Percentiles rank a stretch among this genome's conserved stretches.
phyloP scores from a whole-genome alignment of 2,329 filamentous ascomycete species.

The Ramichloridium luteum region DNA sequence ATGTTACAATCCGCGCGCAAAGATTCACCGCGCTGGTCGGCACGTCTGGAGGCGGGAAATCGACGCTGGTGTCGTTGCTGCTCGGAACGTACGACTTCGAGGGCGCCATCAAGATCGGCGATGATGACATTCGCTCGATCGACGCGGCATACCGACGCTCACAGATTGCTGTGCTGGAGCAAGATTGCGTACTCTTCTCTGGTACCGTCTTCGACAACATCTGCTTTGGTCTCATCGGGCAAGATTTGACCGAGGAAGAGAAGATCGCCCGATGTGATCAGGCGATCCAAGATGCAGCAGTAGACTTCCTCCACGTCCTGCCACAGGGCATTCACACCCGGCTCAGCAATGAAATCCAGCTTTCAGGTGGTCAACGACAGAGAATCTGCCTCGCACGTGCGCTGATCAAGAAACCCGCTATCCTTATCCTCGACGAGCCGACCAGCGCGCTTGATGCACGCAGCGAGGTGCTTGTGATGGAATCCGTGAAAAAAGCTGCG shows the following conservation, averaged over 20 bases:
- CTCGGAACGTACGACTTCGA: slow-evolving; percentile 32
- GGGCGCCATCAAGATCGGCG: slow-evolving; percentile 29
- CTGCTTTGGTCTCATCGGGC: slow-evolving; percentile 24
- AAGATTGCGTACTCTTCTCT: slow-evolving; percentile 35
- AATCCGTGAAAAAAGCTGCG: slow-evolving; percentile 31
- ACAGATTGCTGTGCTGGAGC: slow-evolving; percentile 33
- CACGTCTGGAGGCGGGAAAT: slow-evolving; percentile 34
- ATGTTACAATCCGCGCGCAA: slow-evolving; percentile 26
- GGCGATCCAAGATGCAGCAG: slow-evolving; percentile 27
- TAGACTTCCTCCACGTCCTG: slow-evolving; percentile 35
- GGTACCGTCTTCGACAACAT: slow-evolving; percentile 36
- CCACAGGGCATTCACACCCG: slow-evolving; percentile 34
- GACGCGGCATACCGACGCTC: slow-evolving; percentile 27
- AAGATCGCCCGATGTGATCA: slow-evolving; percentile 17
- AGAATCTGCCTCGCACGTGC: slow-evolving; percentile 36
- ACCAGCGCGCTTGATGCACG: slow-evolving; percentile 35
- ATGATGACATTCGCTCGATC: slow-evolving; percentile 28
- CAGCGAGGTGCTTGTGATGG: slow-evolving; percentile 32
- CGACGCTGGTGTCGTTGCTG: slow-evolving; percentile 32
- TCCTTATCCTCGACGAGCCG: slow-evolving; percentile 37
- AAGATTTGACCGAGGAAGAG: slow-evolving; percentile 15
- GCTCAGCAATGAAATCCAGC: slow-evolving; percentile 31
- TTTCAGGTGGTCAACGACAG: slow-evolving; percentile 37
- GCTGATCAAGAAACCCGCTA: slow-evolving; percentile 32
- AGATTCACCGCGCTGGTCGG: slow-evolving; percentile 36